Percentiles rank a stretch among this genome's conserved stretches.
Evolutionary conservation across 345 rosid species (phyloP).

Genomic region (Citrus cavaleriei): DNA sequence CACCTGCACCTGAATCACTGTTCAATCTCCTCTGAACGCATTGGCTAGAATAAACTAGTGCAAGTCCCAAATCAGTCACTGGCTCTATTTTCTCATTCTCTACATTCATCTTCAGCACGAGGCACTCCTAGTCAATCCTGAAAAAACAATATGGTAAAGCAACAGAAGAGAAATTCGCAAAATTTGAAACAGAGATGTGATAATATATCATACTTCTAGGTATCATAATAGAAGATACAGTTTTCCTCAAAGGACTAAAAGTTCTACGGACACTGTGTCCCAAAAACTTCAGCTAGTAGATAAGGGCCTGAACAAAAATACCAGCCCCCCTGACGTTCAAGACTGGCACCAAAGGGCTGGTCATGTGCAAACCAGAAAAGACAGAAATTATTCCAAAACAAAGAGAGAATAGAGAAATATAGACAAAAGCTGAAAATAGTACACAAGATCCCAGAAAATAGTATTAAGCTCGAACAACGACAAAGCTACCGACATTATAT

Average conservation of each 20-base stretch:
- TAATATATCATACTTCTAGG: background rate
- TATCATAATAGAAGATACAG: background rate
- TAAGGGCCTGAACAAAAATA: background rate
- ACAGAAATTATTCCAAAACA: background rate
- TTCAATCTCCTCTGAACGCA: slow-evolving; percentile 28
- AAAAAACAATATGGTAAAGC: background rate
- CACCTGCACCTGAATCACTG: slow-evolving; percentile 72
- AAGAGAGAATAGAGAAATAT: background rate
- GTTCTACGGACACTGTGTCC: background rate
- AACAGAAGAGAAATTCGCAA: background rate
- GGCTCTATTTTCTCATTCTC: slow-evolving; percentile 48
- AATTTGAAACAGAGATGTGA: background rate
- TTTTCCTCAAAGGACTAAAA: background rate
- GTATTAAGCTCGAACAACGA: background rate
- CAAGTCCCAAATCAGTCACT: slow-evolving; percentile 37
- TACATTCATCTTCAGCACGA: slow-evolving; percentile 43
- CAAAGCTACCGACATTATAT: background rate
- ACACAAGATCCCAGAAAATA: background rate
- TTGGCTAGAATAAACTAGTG: slow-evolving; percentile 34
- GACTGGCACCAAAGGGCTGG: background rate
- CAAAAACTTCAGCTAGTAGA: background rate
- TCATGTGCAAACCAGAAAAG: background rate
- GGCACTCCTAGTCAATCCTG: slow-evolving; percentile 14
- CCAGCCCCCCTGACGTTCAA: background rate
- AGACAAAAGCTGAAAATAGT: background rate